phyloP scores from a whole-genome alignment of 306 rosid species.

The Canavalia ensiformis region DNA sequence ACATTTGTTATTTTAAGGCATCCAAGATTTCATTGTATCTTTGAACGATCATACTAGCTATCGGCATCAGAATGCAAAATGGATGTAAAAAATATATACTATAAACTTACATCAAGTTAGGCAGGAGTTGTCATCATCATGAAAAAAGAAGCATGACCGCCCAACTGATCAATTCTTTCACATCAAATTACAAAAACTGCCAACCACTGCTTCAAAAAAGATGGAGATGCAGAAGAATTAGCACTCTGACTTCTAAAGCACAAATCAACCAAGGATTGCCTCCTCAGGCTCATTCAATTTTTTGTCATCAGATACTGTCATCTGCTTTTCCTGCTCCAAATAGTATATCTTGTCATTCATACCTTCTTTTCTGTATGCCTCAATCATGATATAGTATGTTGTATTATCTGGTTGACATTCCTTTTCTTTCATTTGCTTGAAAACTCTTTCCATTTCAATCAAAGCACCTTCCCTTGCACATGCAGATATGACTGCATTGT shows the following conservation, averaged over 20 bases:
- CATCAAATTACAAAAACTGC: slow-evolving; percentile 21
- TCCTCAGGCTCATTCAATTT: slow-evolving; percentile 25
- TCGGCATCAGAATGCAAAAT: slow-evolving; percentile 17
- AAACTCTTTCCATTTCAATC: slow-evolving; percentile 81
- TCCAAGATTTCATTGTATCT: slow-evolving; percentile 38
- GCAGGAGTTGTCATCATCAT: slow-evolving; percentile 8
- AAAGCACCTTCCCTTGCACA: slow-evolving; percentile 84
- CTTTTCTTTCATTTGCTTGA: slow-evolving; percentile 75
- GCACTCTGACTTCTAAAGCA: slow-evolving; percentile 39
- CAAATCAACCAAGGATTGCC: slow-evolving; percentile 38
- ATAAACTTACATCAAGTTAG: not conserved
- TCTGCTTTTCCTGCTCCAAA: slow-evolving; percentile 66
- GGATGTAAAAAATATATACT: slow-evolving; percentile 8
- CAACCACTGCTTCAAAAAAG: slow-evolving; percentile 10
- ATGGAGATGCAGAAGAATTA: slow-evolving; percentile 29
- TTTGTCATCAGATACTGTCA: slow-evolving; percentile 42
- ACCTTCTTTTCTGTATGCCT: slow-evolving; percentile 77
- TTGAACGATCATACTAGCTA: slow-evolving; percentile 29
- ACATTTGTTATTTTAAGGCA: not conserved
- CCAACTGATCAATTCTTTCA: slow-evolving; percentile 30
- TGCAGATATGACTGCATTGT: slow-evolving; percentile 75
- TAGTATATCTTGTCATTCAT: slow-evolving; percentile 80
- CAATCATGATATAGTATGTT: slow-evolving; percentile 69
- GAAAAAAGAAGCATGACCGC: slow-evolving; percentile 2
- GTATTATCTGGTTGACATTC: slow-evolving; percentile 68